Evolutionary conservation across 2,329 filamentous ascomycete genomes (phyloP), one percentile per base, ranked within the genome.

Genomic region (Podosphaera aphanis): DNA sequence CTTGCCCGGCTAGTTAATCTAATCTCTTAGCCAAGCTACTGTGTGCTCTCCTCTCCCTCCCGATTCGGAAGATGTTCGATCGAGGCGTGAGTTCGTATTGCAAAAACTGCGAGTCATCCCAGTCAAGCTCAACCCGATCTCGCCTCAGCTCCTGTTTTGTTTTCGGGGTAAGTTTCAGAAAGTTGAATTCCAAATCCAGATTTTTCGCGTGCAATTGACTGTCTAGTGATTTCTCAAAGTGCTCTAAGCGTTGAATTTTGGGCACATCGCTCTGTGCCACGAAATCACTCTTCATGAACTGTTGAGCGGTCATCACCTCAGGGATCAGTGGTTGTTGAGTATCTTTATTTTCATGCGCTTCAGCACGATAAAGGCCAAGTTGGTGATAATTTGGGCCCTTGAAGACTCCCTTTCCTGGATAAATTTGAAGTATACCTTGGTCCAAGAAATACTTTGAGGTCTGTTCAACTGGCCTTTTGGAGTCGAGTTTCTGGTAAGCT

Each of bases 301-400:
- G 67, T 53, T 75, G 72, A 4, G 56, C 48, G 2, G 55, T 56
- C 46, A 69, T 65, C 25, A 62, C 63, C 5, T 56, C 51, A 2
- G 65, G 63, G 5, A 70, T 52, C 4, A 77, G 60, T 2, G 68
- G 70, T 39, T 56, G 57, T 1, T 46, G 47, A 0, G 62, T 60
- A 37, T 73, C 63, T 2, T 58, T 56, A 16, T 68, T 54, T 2
- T 63, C 51, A 50, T 77, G 73, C 1, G 64, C 64, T 5, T 73
- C 67, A 4, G 48, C 53, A 3, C 66, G 59, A 52, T 65, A 74
- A 2, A 73, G 57, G 1, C 60, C 60, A 3, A 49, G 49, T 0
- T 67, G 65, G 1, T 58, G 51, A 52, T 78, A 78, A 2, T 59
- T 57, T 0, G 67, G 65, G 1, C 73, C 74, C 52, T 78, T 68